Evolutionary conservation across 2,329 filamentous ascomycete species (phyloP).

Genomic region (Colletotrichum sojae): DNA sequence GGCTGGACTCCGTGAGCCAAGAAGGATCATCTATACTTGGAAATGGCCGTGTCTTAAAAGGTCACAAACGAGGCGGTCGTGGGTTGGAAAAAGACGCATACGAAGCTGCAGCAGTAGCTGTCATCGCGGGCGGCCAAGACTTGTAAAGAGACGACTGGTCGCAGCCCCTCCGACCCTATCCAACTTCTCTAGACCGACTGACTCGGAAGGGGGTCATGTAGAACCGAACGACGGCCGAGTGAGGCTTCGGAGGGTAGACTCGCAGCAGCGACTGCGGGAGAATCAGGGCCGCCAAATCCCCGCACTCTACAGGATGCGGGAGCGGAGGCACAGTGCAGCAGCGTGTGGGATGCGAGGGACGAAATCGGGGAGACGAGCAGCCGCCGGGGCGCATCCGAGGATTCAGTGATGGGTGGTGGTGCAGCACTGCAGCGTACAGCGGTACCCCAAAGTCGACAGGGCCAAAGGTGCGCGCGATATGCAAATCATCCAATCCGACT

Average conservation of each 20-base stretch:
- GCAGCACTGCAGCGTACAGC: slow-evolving; percentile 17
- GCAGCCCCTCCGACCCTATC: slow-evolving; percentile 19
- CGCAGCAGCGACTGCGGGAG: slow-evolving; percentile 31
- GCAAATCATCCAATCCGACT: slow-evolving; percentile 28
- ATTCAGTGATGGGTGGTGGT: slow-evolving; percentile 33
- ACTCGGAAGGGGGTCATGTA: slow-evolving; percentile 34
- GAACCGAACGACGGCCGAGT: slow-evolving; percentile 29
- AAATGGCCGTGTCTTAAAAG: slow-evolving; percentile 29
- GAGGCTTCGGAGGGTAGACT: slow-evolving; percentile 24
- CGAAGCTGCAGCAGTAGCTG: slow-evolving; percentile 6
- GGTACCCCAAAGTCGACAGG: slow-evolving; percentile 17
- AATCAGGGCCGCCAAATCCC: slow-evolving; percentile 41
- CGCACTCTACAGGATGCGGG: slow-evolving; percentile 38
- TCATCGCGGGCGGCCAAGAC: slow-evolving; percentile 28
- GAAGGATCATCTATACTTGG: slow-evolving; percentile 36
- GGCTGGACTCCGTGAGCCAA: slow-evolving; percentile 26
- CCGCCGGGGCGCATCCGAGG: slow-evolving; percentile 27
- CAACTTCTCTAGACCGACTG: slow-evolving; percentile 33
- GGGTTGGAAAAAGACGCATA: slow-evolving; percentile 35
- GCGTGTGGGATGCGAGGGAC: slow-evolving; percentile 21
- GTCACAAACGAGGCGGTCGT: slow-evolving; percentile 35
- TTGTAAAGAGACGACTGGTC: slow-evolving; percentile 21
- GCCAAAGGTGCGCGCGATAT: slow-evolving; percentile 10
- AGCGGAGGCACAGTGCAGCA: slow-evolving; percentile 39
- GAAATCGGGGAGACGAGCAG: slow-evolving; percentile 28